Percentiles rank a stretch among this genome's conserved stretches.
These are phyloP conservation scores for Populus deltoides DNA, from an alignment of 345 rosid genomes.

Conservation along the genomic window DNA sequence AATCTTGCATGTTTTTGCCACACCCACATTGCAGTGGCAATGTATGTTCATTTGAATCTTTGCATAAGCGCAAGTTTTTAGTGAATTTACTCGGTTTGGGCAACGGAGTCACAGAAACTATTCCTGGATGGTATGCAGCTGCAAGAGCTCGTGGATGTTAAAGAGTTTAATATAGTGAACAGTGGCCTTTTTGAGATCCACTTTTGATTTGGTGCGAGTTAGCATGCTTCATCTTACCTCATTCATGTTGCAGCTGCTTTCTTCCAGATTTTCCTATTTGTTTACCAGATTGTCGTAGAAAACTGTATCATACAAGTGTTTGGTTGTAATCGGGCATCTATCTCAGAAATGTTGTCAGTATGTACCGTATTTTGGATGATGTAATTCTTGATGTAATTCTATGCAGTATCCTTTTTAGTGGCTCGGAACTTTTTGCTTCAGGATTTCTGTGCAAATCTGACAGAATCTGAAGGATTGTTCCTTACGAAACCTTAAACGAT, in stretches of 20 bases:
- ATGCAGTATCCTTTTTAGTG: not conserved
- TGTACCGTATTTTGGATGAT: not conserved
- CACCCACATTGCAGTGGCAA: not conserved
- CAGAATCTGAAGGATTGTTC: not conserved
- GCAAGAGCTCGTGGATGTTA: not conserved
- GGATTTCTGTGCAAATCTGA: not conserved
- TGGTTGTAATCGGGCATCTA: not conserved
- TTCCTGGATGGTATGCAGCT: not conserved
- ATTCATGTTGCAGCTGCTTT: not conserved
- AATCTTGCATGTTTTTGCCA: not conserved
- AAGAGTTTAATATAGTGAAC: not conserved
- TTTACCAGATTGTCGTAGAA: not conserved
- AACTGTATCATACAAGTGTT: not conserved
- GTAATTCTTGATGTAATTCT: not conserved
- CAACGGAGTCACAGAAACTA: not conserved
- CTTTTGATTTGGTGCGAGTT: constrained; percentile 5
- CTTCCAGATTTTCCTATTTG: not conserved
- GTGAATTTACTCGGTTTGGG: not conserved
- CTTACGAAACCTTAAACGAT: not conserved
- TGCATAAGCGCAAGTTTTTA: not conserved
- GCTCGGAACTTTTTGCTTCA: not conserved
- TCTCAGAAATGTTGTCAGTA: not conserved
- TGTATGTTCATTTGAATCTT: not conserved
- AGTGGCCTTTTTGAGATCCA: not conserved
- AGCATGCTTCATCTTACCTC: not conserved